These are phyloP conservation scores for Triticum urartu DNA, from an alignment of 176 grass and related monocot genomes.

Conservation along the genomic window DNA sequence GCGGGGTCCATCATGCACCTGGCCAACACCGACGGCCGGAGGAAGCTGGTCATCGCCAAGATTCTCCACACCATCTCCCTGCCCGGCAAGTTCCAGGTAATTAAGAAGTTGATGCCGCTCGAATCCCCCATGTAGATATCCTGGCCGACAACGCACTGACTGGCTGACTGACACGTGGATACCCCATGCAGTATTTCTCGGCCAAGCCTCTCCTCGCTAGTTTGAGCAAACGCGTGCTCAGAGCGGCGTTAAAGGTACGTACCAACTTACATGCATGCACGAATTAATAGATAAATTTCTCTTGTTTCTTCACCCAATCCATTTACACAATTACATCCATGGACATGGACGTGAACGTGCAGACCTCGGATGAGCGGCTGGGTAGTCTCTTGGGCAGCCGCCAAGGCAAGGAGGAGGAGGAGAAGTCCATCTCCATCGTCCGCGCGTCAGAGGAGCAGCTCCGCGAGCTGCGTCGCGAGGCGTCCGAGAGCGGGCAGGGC, in stretches of 20 bases:
- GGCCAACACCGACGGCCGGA: slow-evolving; percentile 60
- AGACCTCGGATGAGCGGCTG: slow-evolving; percentile 45
- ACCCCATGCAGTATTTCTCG: slow-evolving; percentile 51
- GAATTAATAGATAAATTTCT: background rate
- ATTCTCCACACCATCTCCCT: slow-evolving; percentile 60
- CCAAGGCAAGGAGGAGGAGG: background rate
- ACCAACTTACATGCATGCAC: background rate
- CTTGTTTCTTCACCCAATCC: background rate
- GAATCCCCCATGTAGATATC: background rate
- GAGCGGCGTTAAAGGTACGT: slow-evolving; percentile 59
- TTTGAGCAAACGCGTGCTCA: slow-evolving; percentile 58
- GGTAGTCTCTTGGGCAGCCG: slow-evolving; percentile 38
- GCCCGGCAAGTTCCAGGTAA: slow-evolving; percentile 59
- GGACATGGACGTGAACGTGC: background rate
- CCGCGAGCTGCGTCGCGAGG: slow-evolving; percentile 41
- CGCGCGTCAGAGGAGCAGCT: slow-evolving; percentile 64
- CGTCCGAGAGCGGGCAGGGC: slow-evolving; percentile 38
- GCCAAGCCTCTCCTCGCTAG: slow-evolving; percentile 48
- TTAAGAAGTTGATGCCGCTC: no score
- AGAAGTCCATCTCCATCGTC: slow-evolving; percentile 9
- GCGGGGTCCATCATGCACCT: slow-evolving; percentile 60
- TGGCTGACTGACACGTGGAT: background rate
- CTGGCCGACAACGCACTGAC: background rate
- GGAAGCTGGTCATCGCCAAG: slow-evolving; percentile 59
- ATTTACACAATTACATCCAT: no score